Percentiles rank a stretch among this genome's conserved stretches.
Conservation (phyloP, 2,329 filamentous ascomycete species). For the Fusarium illudens region DNA sequence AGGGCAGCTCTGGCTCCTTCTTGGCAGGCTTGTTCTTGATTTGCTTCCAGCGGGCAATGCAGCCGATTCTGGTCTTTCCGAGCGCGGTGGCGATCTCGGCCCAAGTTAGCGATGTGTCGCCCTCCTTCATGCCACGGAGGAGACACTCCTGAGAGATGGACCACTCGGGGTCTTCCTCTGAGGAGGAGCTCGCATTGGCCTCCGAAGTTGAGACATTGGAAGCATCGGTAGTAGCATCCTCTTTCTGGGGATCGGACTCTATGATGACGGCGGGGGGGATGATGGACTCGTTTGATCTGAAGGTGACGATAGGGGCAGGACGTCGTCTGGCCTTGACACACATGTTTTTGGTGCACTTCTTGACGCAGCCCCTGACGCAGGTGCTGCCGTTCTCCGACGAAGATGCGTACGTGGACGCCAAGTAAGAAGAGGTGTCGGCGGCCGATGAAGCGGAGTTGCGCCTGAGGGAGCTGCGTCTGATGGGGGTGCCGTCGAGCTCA, state of each 20-base stretch:
- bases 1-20: background rate
- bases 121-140: slow-evolving; percentile 48
- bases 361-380: background rate
- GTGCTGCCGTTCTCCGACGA: background rate
- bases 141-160: slow-evolving; percentile 48
- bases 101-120: slow-evolving; percentile 42
- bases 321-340: background rate
- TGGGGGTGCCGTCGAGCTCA: background rate
- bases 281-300: slow-evolving; percentile 1
- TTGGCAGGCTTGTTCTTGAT: slow-evolving; percentile 37
- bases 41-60: slow-evolving; percentile 46
- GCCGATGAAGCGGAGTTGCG: slow-evolving; percentile 4
- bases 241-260: slow-evolving; percentile 3
- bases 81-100: slow-evolving; percentile 43
- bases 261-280: background rate
- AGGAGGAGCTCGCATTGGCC: no score
- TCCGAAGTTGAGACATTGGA: no score
- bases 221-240: slow-evolving; percentile 5
- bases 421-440: background rate
- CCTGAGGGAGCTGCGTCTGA: no score
- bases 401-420: background rate
- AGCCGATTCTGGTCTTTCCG: slow-evolving; percentile 41
- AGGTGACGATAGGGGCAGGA: slow-evolving; percentile 2
- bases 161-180: slow-evolving; percentile 41
- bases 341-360: background rate